Evolutionary conservation across 495 filamentous ascomycete species (phyloP).

Genomic region (Aspergillus hancockii): DNA sequence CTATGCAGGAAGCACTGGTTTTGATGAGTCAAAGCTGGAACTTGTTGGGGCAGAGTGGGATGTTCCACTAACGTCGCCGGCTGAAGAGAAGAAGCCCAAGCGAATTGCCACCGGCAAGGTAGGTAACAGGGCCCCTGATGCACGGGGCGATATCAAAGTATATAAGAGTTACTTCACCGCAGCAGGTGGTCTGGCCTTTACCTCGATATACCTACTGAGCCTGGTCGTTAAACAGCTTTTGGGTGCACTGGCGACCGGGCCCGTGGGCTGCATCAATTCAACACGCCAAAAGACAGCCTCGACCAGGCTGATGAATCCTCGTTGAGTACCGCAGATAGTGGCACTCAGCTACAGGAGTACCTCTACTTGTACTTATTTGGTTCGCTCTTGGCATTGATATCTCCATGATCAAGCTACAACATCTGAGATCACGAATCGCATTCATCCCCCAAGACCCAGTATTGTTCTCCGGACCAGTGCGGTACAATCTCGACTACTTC

Average conservation of each 20-base stretch:
- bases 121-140: no score
- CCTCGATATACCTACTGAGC: background rate
- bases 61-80: no score
- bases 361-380: slow-evolving; percentile 49
- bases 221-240: slow-evolving; percentile 1
- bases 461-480: slow-evolving; percentile 52
- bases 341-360: no score
- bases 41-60: no score
- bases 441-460: slow-evolving; percentile 55
- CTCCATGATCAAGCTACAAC: slow-evolving; percentile 41
- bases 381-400: slow-evolving; percentile 47
- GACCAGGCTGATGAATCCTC: slow-evolving; percentile 37
- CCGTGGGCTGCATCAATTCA: background rate
- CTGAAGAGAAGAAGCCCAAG: no score
- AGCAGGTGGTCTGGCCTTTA: background rate
- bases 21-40: background rate
- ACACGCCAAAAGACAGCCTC: background rate
- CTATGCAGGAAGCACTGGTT: slow-evolving; percentile 54
- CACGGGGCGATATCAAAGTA: background rate
- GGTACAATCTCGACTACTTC: slow-evolving; percentile 50
- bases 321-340: slow-evolving; percentile 59
- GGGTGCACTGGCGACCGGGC: background rate
- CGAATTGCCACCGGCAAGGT: no score
- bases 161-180: slow-evolving; percentile 1
- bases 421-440: slow-evolving; percentile 45